Base-by-base conservation (phyloP, 2,329 filamentous ascomycete species). In the Pyrenochaeta sp. region DNA sequence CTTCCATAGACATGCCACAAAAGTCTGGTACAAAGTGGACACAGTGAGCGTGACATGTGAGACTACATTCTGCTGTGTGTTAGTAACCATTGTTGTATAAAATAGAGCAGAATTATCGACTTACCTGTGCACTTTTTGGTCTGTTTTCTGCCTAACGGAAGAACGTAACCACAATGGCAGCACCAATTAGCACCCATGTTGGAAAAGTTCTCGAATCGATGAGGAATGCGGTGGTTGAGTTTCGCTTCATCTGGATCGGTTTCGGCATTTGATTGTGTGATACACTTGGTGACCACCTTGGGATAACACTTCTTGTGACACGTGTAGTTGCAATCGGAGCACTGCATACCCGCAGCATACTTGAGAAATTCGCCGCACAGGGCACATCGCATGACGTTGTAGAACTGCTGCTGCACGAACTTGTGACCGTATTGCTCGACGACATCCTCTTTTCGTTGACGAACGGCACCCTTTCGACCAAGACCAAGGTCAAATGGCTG, bases 301-400 rank as follows among this genome's bases (percentile, higher is more conserved):
- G 84, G 77, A 73, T 97, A 99, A 71, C 94, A 99, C 75, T 97
- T 96, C 63, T 90, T 93, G 74, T 99, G 94, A 74, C 94, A 99
- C 26, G 93, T 97, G 76, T 97, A 97, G 76, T 97, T 97, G 87
- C 94, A 99, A 75, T 99, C 94, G 55, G 95, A 89, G 73, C 94
- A 99, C 76, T 99, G 94, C 93, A 99, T 99, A 51, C 94, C 94
- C 15, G 94, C 90, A 35, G 93, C 95, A 71, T 97, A 97, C 70
- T 97, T 99, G 75, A 99, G 87, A 67, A 99, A 97, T 59, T 99
- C 94, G 48, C 92, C 94, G 70, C 94, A 99, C 23, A 97, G 85
- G 10, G 94, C 94, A 74, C 94, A 99, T 51, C 94, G 93, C 94
- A 99, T 99, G 68, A 99, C 96, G 81, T 97, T 99, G 85, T 97